Evolutionary conservation across 202 grass and related monocot species (phyloP).

Genomic region (Digitaria exilis): DNA sequence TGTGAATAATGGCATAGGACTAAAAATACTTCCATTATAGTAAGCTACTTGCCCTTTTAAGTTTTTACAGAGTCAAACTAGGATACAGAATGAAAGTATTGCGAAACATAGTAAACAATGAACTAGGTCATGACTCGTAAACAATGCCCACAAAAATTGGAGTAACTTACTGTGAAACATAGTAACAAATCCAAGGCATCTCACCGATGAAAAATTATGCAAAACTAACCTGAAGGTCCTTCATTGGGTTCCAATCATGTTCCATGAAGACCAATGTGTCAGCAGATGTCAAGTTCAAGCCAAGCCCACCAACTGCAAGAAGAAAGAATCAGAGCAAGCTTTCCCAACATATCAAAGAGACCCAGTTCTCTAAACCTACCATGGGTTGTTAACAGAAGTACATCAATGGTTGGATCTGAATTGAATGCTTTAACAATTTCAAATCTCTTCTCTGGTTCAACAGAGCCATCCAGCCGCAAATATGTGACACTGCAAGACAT

Average conservation of each 20-base stretch:
- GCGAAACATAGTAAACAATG: no score
- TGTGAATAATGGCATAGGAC: background rate
- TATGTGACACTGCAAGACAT: slow-evolving; percentile 74
- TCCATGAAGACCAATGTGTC: slow-evolving; percentile 99
- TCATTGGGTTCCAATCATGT: slow-evolving; percentile 99
- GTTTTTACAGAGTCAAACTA: background rate
- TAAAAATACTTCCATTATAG: background rate
- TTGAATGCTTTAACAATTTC: slow-evolving; percentile 99
- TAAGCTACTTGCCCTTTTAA: background rate
- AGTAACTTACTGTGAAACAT: background rate
- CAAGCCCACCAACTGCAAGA: slow-evolving; percentile 91
- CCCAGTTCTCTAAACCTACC: slow-evolving; percentile 55
- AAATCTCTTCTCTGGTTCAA: slow-evolving; percentile 94
- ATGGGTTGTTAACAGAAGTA: slow-evolving; percentile 85
- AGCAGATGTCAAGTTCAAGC: slow-evolving; percentile 97
- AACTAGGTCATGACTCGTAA: background rate
- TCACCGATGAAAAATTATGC: background rate
- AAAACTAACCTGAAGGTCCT: slow-evolving; percentile 86
- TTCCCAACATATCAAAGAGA: slow-evolving; percentile 38
- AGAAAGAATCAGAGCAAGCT: slow-evolving; percentile 32
- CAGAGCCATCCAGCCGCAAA: slow-evolving; percentile 92
- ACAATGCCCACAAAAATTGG: background rate
- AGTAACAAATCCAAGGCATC: background rate
- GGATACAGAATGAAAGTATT: background rate
- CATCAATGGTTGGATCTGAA: slow-evolving; percentile 99